Conservation (phyloP, 2,329 filamentous ascomycete genomes). For the Proliferodiscus dingleyae region DNA sequence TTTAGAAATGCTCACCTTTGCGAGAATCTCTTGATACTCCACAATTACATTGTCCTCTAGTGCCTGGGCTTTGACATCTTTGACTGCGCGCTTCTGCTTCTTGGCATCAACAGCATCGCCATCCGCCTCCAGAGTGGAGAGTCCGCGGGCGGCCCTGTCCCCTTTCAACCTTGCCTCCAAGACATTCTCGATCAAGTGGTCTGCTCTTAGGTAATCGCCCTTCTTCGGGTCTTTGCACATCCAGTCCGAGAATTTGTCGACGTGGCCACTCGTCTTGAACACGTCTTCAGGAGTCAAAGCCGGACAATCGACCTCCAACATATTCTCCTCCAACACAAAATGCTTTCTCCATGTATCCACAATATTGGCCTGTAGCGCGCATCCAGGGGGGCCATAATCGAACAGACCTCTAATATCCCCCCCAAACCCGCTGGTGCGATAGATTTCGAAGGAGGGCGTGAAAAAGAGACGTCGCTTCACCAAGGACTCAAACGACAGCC, state of each 20-base stretch:
- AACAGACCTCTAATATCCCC: slow-evolving; percentile 77
- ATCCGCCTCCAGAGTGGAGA: slow-evolving; percentile 68
- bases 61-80: slow-evolving; percentile 70
- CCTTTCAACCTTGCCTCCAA: slow-evolving; percentile 83
- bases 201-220: slow-evolving; percentile 91
- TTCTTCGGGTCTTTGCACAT: slow-evolving; percentile 99
- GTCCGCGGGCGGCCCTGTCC: slow-evolving; percentile 89
- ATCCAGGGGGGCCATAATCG: slow-evolving; percentile 64
- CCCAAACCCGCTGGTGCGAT: no score
- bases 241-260: slow-evolving; percentile 92
- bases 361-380: slow-evolving; percentile 64
- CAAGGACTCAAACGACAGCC: slow-evolving; percentile 73
- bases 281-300: slow-evolving; percentile 91
- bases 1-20: slow-evolving; percentile 49
- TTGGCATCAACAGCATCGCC: slow-evolving; percentile 66
- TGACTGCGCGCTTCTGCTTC: slow-evolving; percentile 85
- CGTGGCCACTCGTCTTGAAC: slow-evolving; percentile 92
- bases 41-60: slow-evolving; percentile 79
- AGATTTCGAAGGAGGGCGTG: slow-evolving; percentile 93
- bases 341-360: slow-evolving; percentile 70
- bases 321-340: slow-evolving; percentile 69
- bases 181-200: slow-evolving; percentile 94
- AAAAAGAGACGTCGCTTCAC: slow-evolving; percentile 89
- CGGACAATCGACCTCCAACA: slow-evolving; percentile 75
- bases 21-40: slow-evolving; percentile 88